Evolutionary conservation across 495 filamentous ascomycete genomes (phyloP).

Genomic region (Collariella sp.): DNA sequence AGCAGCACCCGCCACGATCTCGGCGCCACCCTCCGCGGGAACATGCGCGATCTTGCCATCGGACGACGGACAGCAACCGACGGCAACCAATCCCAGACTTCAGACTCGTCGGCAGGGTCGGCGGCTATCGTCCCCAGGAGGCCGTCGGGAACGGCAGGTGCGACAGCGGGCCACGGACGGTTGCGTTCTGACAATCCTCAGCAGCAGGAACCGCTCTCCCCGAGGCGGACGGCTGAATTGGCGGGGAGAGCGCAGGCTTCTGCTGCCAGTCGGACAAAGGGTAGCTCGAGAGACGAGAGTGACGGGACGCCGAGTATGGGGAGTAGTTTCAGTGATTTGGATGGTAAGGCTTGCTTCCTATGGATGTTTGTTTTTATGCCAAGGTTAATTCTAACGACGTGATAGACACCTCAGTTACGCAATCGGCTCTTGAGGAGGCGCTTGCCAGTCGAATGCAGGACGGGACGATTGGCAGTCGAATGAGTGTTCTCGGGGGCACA

Average conservation of each 20-base stretch:
- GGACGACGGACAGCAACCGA: background rate
- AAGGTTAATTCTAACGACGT: background rate
- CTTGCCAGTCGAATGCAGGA: slow-evolving; percentile 86
- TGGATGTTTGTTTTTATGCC: background rate
- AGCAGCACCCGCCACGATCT: slow-evolving; percentile 40
- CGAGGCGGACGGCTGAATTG: slow-evolving; percentile 49
- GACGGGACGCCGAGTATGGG: slow-evolving; percentile 94
- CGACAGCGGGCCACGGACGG: background rate
- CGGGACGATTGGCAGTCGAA: slow-evolving; percentile 63
- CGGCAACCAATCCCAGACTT: slow-evolving; percentile 31
- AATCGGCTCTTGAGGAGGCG: slow-evolving; percentile 90
- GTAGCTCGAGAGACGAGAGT: slow-evolving; percentile 56
- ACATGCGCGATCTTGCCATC: slow-evolving; percentile 27
- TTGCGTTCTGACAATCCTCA: background rate
- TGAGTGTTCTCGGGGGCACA: slow-evolving; percentile 68
- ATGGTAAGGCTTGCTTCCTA: slow-evolving; percentile 52
- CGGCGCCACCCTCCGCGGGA: slow-evolving; percentile 51
- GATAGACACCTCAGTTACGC: slow-evolving; percentile 83
- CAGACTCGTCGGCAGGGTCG: slow-evolving; percentile 56
- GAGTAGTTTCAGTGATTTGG: slow-evolving; percentile 93
- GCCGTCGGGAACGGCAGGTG: slow-evolving; percentile 2
- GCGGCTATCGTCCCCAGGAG: slow-evolving; percentile 32
- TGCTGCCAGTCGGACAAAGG: slow-evolving; percentile 28
- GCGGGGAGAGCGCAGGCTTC: slow-evolving; percentile 45
- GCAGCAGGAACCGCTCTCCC: slow-evolving; percentile 29